Base-by-base conservation (phyloP, 371 early-diverging fungal genomes). In the Mucor indicus region DNA sequence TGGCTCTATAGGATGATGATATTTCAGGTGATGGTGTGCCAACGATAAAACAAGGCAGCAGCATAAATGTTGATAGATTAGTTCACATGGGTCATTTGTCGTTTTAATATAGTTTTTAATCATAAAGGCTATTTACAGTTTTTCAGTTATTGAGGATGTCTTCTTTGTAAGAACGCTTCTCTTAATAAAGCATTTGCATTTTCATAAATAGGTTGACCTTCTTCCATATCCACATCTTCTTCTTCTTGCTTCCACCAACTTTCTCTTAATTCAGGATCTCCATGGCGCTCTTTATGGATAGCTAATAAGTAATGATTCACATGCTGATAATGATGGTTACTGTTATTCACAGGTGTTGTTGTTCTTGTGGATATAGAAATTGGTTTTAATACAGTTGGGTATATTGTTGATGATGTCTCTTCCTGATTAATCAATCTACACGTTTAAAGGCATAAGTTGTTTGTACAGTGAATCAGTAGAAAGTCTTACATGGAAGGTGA, bases 211-310 rank as follows among this genome's bases (percentile, higher is more conserved):
- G 29, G 40, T 36, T 53, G 20, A 12, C 16, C 38, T 30, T 53
- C 54, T 17, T 58, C 51, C 24, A 38, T 52, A 11, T 59, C 56
- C 35, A 55, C 50, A 44, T 53, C 55, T 17, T 44, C 38, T 11
- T 41, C 38, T 42, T 31, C 30, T 19, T 48, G 27, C 11, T 53
- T 39, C 60, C 57, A 55, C 59, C 60, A 55, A 11, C 53, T 51
- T 31, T 62, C 66, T 39, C 57, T 23, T 32, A 2, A 5, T 44
- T 67, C 67, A 15, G 67, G 67, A 44, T 67, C 48, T 1, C 67
- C 67, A 44, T 43, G 44, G n/a, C 67, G 48, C 24, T 41, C 40
- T 1, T 53, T 43, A 47, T 62, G 67, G 9, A 62, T 13, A 16
- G 42, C 7, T 19, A 52, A 41, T 20, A 67, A 32, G 20, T 55